Base-by-base conservation (phyloP, 2,329 filamentous ascomycete genomes). In the Colletotrichum orbiculare region DNA sequence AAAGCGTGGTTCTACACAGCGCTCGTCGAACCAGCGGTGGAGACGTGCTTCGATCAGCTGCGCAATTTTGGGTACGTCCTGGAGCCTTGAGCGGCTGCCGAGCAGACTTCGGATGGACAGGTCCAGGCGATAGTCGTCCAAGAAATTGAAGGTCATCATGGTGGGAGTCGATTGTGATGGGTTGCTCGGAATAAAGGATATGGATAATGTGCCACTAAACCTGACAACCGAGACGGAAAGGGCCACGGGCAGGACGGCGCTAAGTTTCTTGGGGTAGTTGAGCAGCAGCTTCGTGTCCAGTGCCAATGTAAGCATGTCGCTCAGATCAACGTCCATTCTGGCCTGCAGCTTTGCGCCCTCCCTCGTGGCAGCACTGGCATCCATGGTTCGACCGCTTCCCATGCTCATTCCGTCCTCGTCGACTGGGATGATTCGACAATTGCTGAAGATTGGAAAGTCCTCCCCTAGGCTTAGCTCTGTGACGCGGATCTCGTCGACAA, bases 361-460 rank as follows among this genome's bases (percentile, higher is more conserved):
- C 63, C 84, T 80, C 12, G 82, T 83, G 17, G 84, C 85, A 52
- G 79, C 83, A 55, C 81, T 82, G 4, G 82, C 79, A 64, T 86
- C 82, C 47, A 86, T 82, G n/a, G 79, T 82, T 68, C 79, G 82
- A 13, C 83, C 81, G 34, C 76, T 76, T 60, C 80, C 84, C 41
- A 90, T 80, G 48, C 80, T 83, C 41, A 89, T 77, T 1, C 91
- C 91, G 76, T 94, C 91, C 70, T 95, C 92, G 71, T 93, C 90
- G 0, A 97, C 92, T 2, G 94, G 93, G 66, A 97, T 97, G 60
- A 99, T 91, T 64, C 96, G 89, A 74, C 96, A 98, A 77, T 99
- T 99, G 81, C 94, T 97, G 77, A 99, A 97, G 57, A 99, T 99
- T 35, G 96, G 96, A 69, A 98, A 99, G 72, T 99, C 96, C 72